Evolutionary conservation across 106 monocot species (phyloP).

Genomic region (Acanthochlamys bracteata): DNA sequence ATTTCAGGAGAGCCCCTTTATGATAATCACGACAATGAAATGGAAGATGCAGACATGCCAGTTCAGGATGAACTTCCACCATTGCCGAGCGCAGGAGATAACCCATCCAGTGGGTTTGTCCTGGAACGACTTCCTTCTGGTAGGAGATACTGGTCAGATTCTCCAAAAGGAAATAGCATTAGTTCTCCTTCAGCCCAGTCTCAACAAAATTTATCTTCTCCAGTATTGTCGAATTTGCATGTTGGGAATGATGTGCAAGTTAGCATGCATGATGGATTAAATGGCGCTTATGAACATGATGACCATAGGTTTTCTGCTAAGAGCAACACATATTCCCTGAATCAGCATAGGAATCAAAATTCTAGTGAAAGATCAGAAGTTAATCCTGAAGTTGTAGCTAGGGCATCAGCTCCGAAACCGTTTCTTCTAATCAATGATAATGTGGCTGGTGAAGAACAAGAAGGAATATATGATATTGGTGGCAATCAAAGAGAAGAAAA

Average conservation of each 20-base stretch:
- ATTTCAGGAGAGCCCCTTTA: constrained; percentile 1
- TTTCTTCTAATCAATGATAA: too few species aligned
- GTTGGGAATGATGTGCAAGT: constrained; percentile 2
- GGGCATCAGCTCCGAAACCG: too few species aligned
- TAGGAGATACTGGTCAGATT: constrained; percentile 57
- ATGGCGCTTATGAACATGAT: constrained; percentile 1
- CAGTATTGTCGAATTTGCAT: constrained; percentile 4
- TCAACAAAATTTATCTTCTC: constrained; percentile 4
- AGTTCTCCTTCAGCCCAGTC: constrained; percentile 9
- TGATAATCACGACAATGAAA: constrained; percentile 12
- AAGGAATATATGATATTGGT: not conserved
- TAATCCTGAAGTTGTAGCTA: too few species aligned
- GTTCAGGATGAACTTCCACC: constrained; percentile 24
- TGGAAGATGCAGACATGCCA: constrained; percentile 12
- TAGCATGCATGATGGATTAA: constrained; percentile 7
- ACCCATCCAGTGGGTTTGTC: constrained; percentile 16
- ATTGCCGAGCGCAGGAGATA: constrained; percentile 21
- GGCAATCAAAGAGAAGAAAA: not conserved
- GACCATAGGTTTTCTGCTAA: too few species aligned
- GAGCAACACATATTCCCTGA: not conserved
- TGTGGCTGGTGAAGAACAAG: too few species aligned
- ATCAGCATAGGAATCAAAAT: not conserved
- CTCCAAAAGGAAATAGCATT: constrained; percentile 24
- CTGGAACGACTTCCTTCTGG: constrained; percentile 65
- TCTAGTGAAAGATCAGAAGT: too few species aligned